Conservation (phyloP, 2,329 filamentous ascomycete genomes). For the Monosporascus sp. region DNA sequence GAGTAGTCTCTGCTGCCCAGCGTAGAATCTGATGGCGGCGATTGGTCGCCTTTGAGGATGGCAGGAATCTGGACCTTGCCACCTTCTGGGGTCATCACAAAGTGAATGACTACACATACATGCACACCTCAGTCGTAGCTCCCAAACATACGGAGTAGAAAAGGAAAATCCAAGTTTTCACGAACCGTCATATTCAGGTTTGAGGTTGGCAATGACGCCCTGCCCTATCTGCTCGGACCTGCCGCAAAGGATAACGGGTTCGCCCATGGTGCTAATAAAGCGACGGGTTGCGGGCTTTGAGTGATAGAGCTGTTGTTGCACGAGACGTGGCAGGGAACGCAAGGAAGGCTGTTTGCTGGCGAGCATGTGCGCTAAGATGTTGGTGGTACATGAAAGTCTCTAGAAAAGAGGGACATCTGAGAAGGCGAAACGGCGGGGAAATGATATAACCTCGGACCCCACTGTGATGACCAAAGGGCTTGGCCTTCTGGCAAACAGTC, state of each 20-base stretch:
- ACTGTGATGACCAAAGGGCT: too few relatives aligned
- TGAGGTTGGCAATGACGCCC: slow-evolving; percentile 13
- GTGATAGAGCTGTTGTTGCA: too few relatives aligned
- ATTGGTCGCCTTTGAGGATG: slow-evolving; percentile 13
- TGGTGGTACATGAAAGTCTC: too few relatives aligned
- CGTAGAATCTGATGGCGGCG: slow-evolving; percentile 6
- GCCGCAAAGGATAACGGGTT: slow-evolving; percentile 17
- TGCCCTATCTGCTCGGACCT: slow-evolving; percentile 13
- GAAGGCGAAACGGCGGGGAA: too few relatives aligned
- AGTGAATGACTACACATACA: slow-evolving; percentile 15
- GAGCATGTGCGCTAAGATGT: too few relatives aligned
- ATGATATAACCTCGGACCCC: too few relatives aligned
- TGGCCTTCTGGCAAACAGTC: too few relatives aligned
- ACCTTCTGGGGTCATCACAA: slow-evolving; percentile 13
- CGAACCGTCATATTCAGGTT: slow-evolving; percentile 20
- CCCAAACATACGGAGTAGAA: too few relatives aligned
- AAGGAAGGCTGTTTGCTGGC: too few relatives aligned
- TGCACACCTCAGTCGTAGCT: background rate
- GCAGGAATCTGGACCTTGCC: slow-evolving; percentile 11
- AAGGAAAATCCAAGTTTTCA: background rate
- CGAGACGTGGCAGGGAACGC: too few relatives aligned
- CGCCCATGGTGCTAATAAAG: slow-evolving; percentile 4
- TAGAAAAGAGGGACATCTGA: too few relatives aligned
- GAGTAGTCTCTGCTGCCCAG: slow-evolving; percentile 18
- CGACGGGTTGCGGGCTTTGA: too few relatives aligned